Evolutionary conservation across 139 green algal genomes (phyloP).

Genomic region (Chara braunii): DNA sequence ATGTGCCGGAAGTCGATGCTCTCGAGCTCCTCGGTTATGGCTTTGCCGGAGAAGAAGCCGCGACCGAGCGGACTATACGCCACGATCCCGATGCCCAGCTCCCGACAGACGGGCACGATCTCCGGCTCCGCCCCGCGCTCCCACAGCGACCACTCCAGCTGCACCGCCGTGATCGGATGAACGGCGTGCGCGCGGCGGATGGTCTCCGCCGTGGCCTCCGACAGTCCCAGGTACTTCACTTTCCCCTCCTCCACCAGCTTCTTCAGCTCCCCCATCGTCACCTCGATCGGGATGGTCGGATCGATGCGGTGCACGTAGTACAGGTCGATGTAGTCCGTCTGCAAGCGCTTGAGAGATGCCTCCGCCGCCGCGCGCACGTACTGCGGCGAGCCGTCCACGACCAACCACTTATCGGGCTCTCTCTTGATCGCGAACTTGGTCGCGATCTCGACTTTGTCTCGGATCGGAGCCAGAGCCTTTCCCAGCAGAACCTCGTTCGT

Average conservation of each 20-base stretch:
- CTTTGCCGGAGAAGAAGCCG: slow-evolving; percentile 53
- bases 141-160: slow-evolving; percentile 65
- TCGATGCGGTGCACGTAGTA: slow-evolving; percentile 49
- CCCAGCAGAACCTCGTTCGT: slow-evolving; percentile 63
- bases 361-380: slow-evolving; percentile 12
- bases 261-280: slow-evolving; percentile 46
- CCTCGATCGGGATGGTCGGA: slow-evolving; percentile 50
- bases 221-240: slow-evolving; percentile 62
- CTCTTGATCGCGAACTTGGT: slow-evolving; percentile 24
- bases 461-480: slow-evolving; percentile 22
- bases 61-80: slow-evolving; percentile 62
- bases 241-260: slow-evolving; percentile 60
- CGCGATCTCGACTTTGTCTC: slow-evolving; percentile 28
- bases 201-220: slow-evolving; percentile 50
- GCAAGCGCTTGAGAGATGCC: slow-evolving; percentile 14
- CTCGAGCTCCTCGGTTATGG: slow-evolving; percentile 2
- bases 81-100: slow-evolving; percentile 64
- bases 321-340: slow-evolving; percentile 34
- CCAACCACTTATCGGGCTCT: not conserved
- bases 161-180: slow-evolving; percentile 56
- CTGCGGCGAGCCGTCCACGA: not conserved
- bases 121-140: slow-evolving; percentile 55
- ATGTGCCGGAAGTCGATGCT: slow-evolving; percentile 3
- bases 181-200: slow-evolving; percentile 54
- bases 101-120: slow-evolving; percentile 43